Evolutionary conservation across 2,329 filamentous ascomycete species (phyloP), one percentile per base, ranked within the genome.

Genomic region (Ophiosphaerella narmari): DNA sequence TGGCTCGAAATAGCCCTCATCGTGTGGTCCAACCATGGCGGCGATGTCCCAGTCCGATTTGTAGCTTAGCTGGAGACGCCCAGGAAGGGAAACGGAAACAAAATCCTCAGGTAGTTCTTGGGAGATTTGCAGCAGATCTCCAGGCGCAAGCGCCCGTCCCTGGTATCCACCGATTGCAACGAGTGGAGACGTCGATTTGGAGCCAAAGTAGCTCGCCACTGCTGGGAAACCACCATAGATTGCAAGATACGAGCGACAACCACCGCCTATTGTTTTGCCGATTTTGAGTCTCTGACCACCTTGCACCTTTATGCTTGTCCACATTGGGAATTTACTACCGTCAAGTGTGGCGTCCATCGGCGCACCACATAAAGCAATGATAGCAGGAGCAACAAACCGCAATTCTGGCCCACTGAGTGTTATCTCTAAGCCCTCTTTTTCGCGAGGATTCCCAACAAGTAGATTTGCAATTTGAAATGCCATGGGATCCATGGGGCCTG

Each of bases 401-500:
- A 87, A 65, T 29, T 85, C 82, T 0, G 85, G 84, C 0, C 85
- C 85, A 12, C 75, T 79, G 13, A 86, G 59, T 0, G 84, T 86
- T 23, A 86, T 82, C 57, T 88, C 85, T 0, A 88, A 67, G 0
- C 76, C 77, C 63, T 85, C 85, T 3, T 70, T 76, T 0, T 75
- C 76, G 0, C 74, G 62, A 0, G 75, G 57, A 45, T 87, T 87
- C 0, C 83, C 83, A 0, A 82, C 83, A 1, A 87, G 74, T 16
- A 80, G 71, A 54, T 87, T 88, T 2, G 82, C 84, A 24, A 85
- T 74, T 21, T 79, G 78, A 39, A 82, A 80, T 1, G 81, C 77
- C n/a, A 86, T 62, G 1, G 78, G 74, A 59, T 86, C 84, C 83
- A 86, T 86, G 0, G 85, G 82, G 0, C 85, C 84, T 4, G 78